Evolutionary conservation across 208 protist species (phyloP).

Genomic region (Crithidia brevicula): DNA sequence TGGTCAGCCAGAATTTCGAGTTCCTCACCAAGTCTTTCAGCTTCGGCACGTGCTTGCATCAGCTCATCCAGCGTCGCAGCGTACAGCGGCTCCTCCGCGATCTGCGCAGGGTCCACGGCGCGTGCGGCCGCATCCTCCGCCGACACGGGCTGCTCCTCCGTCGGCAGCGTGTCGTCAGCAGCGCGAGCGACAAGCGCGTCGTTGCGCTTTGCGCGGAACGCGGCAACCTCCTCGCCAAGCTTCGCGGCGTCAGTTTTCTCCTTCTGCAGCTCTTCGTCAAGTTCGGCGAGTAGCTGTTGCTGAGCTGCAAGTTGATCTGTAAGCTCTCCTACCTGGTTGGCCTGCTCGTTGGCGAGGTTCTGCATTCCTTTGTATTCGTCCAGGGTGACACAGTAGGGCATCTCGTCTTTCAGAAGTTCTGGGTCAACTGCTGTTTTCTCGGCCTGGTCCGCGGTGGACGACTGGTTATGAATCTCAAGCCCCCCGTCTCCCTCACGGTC

Average conservation of each 20-base stretch:
- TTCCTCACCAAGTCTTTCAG: no score
- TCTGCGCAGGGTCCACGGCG: conserved; percentile 9
- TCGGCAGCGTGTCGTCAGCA: neutral
- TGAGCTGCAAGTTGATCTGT: neutral
- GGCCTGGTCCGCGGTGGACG: neutral
- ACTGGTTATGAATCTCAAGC: neutral
- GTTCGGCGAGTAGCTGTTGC: no score
- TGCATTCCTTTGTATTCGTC: conserved; percentile 21
- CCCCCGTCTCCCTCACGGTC: conserved; percentile 7
- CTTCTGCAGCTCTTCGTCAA: neutral
- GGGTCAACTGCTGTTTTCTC: neutral
- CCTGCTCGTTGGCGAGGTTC: conserved; percentile 1
- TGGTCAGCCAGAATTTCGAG: no score
- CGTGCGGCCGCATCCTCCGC: neutral
- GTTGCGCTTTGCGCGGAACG: conserved; percentile 11
- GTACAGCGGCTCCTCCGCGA: conserved; percentile 23
- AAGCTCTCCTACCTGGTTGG: neutral
- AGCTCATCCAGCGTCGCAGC: conserved; percentile 25
- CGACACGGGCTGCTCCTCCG: neutral
- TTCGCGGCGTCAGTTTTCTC: neutral
- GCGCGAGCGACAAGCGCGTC: neutral
- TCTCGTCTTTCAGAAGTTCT: neutral
- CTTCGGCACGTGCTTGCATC: neutral
- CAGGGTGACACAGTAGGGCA: conserved; percentile 17
- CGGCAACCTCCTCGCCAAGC: conserved; percentile 1